phyloP scores from a whole-genome alignment of 176 grass and related monocot genomes.

The Musa acuminata region DNA sequence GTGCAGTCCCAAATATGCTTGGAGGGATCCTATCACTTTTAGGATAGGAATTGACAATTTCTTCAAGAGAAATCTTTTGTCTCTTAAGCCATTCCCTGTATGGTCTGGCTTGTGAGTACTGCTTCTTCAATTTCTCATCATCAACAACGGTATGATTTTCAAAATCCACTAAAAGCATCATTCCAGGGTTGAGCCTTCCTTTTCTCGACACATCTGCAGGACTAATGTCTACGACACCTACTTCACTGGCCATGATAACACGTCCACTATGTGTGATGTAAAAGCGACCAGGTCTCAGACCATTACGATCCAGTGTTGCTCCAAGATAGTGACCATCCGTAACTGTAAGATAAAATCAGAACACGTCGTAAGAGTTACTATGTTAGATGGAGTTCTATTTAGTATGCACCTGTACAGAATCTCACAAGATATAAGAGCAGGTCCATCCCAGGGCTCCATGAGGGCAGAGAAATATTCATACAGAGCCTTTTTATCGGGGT shows the following conservation, averaged over 20 bases:
- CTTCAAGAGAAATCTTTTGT: slow-evolving; percentile 62
- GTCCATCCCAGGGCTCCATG: slow-evolving; percentile 99
- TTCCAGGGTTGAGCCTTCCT: slow-evolving; percentile 91
- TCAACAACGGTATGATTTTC: slow-evolving; percentile 89
- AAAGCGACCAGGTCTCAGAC: slow-evolving; percentile 85
- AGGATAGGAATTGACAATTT: slow-evolving; percentile 73
- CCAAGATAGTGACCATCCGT: slow-evolving; percentile 95
- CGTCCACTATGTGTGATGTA: slow-evolving; percentile 83
- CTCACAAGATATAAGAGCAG: slow-evolving; percentile 98
- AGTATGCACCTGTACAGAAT: slow-evolving; percentile 10
- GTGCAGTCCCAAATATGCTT: slow-evolving; percentile 43
- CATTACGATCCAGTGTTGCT: slow-evolving; percentile 89
- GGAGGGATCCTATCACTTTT: slow-evolving; percentile 48
- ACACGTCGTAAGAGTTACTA: neutral
- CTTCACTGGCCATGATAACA: slow-evolving; percentile 97
- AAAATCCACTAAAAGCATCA: slow-evolving; percentile 98
- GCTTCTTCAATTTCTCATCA: slow-evolving; percentile 77
- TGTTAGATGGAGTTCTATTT: neutral
- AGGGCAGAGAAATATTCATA: slow-evolving; percentile 91
- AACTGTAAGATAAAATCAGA: slow-evolving; percentile 33
- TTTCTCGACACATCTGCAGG: slow-evolving; percentile 74
- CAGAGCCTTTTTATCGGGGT: slow-evolving; percentile 68
- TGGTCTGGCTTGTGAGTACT: slow-evolving; percentile 77
- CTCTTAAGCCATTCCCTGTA: slow-evolving; percentile 81
- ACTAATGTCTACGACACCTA: slow-evolving; percentile 88